Conservation (phyloP, 2,329 filamentous ascomycete genomes). For the Apiospora koreana region DNA sequence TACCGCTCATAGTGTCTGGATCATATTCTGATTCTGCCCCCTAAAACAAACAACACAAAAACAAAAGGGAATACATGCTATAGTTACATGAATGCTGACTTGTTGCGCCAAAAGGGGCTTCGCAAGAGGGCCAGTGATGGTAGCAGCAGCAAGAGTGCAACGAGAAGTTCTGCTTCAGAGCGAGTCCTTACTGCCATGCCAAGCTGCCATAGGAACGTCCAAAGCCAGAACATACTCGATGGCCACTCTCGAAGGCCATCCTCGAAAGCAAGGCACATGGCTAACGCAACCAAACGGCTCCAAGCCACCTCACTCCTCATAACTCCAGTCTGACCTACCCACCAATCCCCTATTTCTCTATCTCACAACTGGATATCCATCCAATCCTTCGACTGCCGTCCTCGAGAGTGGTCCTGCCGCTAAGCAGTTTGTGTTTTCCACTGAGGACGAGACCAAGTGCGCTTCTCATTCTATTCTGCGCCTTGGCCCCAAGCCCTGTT, state of each 20-base stretch:
- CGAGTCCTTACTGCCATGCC: neutral
- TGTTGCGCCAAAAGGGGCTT: neutral
- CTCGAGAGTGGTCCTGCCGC: neutral
- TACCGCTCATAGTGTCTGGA: neutral
- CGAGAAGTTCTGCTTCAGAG: neutral
- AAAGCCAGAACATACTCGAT: neutral
- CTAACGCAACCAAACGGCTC: neutral
- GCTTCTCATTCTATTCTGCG: neutral
- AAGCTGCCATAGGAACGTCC: neutral
- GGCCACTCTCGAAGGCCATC: neutral
- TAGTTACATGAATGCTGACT: slow-evolving; percentile 16
- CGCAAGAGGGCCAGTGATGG: neutral
- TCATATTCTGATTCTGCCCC: neutral
- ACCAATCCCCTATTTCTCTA: neutral
- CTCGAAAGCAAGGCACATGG: neutral
- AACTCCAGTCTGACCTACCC: slow-evolving; percentile 3
- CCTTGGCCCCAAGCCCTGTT: slow-evolving; percentile 12
- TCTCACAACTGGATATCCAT: slow-evolving; percentile 1
- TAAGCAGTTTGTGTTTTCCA: neutral
- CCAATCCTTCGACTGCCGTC: neutral
- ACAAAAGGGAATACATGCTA: slow-evolving; percentile 26
- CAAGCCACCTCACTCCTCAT: neutral
- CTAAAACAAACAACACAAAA: slow-evolving; percentile 19
- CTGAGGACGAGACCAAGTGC: neutral
- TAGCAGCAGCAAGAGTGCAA: neutral